Evolutionary conservation across 208 protist species (phyloP), one percentile per base, ranked within the genome.

Genomic region (Leishmania guyanensis): DNA sequence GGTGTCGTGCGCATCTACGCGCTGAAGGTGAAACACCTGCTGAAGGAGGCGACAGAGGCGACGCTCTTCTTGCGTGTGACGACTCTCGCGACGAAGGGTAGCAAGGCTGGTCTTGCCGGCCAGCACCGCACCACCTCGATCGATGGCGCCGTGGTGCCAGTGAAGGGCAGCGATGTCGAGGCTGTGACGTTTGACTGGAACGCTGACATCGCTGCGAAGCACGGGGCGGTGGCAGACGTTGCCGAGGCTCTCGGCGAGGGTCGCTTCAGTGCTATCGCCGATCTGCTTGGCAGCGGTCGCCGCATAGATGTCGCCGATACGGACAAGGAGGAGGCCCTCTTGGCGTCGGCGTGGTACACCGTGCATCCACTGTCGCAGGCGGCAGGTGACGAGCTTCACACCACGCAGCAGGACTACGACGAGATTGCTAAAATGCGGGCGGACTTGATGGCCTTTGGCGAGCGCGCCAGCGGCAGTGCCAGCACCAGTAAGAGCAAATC

Each of bases 1-100:
- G 98, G 98, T 81, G 97, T 99, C 17, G 97, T 99, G n/a, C 95
- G 98, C 78, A 99, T 99, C 79, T 99, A 99, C 79, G 92, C 93
- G 5, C 84, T 97, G 33, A 99, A 99, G 82, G 96, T 99, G 48
- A 91, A 90, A 51, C 90, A 96, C 78, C 82, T 98, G 56, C 82
- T 97, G 76, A 96, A 95, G 84, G 94, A 98, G 74, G 92, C 95
- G 39, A 92, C 90, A 2, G 94, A 98, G 65, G 95, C 93, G 1
- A 96, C 93, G 0, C 83, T 96, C 56, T 83, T 93, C 29, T 75
- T 96, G 54, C 91, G 90, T 12, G 89, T 94, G 50, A 90, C 88
- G 22, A 93, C 91, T 50, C 78, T 83, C 64, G 84, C 84, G 51
- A 80, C 62, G 9, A 91, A 86, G 83, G 66, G 64, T 60, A 81